A percentile compares a stretch with the other conserved stretches of the same genome.
Evolutionary conservation across 1,284 basidiomycete species (phyloP).

Genomic region (Leucoagaricus sp.): DNA sequence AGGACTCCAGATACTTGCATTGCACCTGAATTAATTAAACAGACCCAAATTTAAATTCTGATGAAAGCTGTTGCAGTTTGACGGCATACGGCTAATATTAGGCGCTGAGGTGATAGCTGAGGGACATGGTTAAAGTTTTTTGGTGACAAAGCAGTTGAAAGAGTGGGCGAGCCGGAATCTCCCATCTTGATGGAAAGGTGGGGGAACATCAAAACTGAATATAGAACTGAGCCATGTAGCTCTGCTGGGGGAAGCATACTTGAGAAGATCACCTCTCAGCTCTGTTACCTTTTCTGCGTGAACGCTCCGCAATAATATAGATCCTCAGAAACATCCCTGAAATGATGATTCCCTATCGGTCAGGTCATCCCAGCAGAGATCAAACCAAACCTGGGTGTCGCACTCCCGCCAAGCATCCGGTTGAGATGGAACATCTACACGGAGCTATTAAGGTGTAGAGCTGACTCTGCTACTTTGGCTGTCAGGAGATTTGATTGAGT

Average conservation of each 20-base stretch:
- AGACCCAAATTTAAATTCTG: constrained; percentile 6
- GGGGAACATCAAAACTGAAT: not conserved
- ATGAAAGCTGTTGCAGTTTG: constrained; percentile 8
- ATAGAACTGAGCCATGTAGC: not conserved
- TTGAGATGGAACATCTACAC: not conserved
- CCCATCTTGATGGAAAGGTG: constrained; percentile 3
- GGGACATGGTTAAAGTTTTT: constrained; percentile 9
- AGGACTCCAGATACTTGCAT: constrained; percentile 8
- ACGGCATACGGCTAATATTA: constrained; percentile 11
- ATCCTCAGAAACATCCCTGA: no score
- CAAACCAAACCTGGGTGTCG: not conserved
- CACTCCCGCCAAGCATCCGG: not conserved
- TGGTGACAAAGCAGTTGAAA: not conserved
- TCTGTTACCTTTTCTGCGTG: not conserved
- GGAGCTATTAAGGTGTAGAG: constrained; percentile 5
- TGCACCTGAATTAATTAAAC: constrained; percentile 8
- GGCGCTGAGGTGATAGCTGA: constrained; percentile 4
- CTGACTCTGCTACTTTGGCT: not conserved
- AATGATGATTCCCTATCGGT: constrained; percentile 1
- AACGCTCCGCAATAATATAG: not conserved
- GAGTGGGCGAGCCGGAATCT: constrained; percentile 1
- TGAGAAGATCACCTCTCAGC: constrained; percentile 9
- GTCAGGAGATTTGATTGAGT: constrained; percentile 9
- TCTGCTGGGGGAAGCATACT: not conserved
- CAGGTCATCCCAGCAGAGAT: not conserved